Base-by-base conservation (phyloP, 805 yeast genomes). In the Metschnikowia bowlesiae region DNA sequence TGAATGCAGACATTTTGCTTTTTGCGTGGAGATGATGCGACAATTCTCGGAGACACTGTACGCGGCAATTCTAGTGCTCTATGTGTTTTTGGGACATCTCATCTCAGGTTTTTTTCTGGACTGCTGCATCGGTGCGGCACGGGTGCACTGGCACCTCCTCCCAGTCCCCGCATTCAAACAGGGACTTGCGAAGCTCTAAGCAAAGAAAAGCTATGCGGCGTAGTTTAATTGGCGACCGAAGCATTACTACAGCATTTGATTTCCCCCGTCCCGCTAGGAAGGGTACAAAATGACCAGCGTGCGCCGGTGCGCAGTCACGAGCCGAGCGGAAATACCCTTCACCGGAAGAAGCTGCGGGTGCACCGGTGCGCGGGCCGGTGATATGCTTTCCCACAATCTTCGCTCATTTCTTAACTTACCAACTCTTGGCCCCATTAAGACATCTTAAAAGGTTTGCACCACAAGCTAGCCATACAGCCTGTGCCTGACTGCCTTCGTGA, bases 1-100 rank as follows among this genome's bases (percentile, higher is more conserved):
- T 62, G 53, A 72, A 70, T 34, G 66, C 59, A 14, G 74, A 69
- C 76, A 72, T 16, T 16, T 16, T 72, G 31, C 28, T 2, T 16
- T 16, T 16, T 50, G 39, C 13, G 18, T 41, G n/a, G 18, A 26
- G 4, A 7, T 2, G 10, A 11, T 9, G 34, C 13, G 34, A 32
- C 36, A 13, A n/a, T 33, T 13, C n/a, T 22, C 22, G 22, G 22
- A 22, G 22, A 22, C 22, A 22, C 22, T 22, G 22, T 22, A 2
- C 22, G 22, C 22, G 22, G 36, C n/a, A 33, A n/a, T 13, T 5
- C 16, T 33, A n/a, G 16, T 8, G 10, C n/a, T 11, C 34, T 32
- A 11, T 32, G n/a, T 10, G 7, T 33, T 33, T 16, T 33, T 14
- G 36, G 8, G 47, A n/a, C 48, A 46, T 46, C 56, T 51, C 56